phyloP scores from a whole-genome alignment of 1,139 yeast genomes.

The Debaryomyces robertsiae region DNA sequence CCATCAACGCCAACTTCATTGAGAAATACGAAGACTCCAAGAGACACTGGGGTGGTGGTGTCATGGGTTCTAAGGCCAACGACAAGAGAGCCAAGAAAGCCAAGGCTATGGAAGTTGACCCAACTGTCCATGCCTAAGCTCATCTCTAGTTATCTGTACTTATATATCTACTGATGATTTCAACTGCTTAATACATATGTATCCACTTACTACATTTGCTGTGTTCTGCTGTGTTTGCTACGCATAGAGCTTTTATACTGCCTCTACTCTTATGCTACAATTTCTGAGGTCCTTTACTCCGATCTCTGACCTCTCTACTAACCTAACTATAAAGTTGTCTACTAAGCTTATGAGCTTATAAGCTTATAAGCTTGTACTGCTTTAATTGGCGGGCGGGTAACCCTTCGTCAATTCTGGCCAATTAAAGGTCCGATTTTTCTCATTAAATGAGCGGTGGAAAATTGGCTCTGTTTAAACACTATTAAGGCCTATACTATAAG shows the following conservation, averaged over 20 bases:
- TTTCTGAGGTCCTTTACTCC: too few relatives aligned
- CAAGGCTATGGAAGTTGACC: slow-evolving; percentile 30
- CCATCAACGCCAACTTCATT: slow-evolving; percentile 82
- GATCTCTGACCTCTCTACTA: too few relatives aligned
- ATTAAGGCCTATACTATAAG: slow-evolving; percentile 1
- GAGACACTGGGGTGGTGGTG: slow-evolving; percentile 98
- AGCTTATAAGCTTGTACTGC: too few relatives aligned
- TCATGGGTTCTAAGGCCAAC: slow-evolving; percentile 84
- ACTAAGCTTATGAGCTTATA: too few relatives aligned
- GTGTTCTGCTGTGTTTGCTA: background rate
- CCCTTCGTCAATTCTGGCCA: slow-evolving; percentile 13
- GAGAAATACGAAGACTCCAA: slow-evolving; percentile 87
- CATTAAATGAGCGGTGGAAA: slow-evolving; percentile 8
- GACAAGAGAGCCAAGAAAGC: slow-evolving; percentile 55
- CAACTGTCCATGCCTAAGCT: slow-evolving; percentile 11
- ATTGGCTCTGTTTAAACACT: slow-evolving; percentile 1
- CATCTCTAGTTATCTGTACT: slow-evolving; percentile 7
- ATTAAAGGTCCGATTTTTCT: slow-evolving; percentile 15
- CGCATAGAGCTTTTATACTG: background rate
- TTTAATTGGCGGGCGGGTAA: slow-evolving; percentile 14
- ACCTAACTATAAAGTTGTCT: too few relatives aligned
- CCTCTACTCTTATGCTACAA: too few relatives aligned
- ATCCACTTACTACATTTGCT: slow-evolving; percentile 1
- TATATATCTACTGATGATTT: slow-evolving; percentile 11
- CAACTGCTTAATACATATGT: slow-evolving; percentile 7